Evolutionary conservation across 2,329 filamentous ascomycete genomes (phyloP).

Genomic region (Botrytis deweyae): DNA sequence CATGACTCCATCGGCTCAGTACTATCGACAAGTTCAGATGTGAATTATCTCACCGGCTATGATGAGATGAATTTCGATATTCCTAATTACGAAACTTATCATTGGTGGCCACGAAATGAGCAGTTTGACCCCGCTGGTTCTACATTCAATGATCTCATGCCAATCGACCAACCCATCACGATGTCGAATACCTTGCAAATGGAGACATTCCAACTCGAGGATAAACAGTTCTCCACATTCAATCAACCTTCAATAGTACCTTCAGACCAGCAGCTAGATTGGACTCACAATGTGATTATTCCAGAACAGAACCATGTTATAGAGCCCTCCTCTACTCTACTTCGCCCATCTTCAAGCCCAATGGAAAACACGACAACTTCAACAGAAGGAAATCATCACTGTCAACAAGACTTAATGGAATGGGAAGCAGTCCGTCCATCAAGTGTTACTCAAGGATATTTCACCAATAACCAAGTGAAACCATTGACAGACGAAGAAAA

Average conservation of each 20-base stretch:
- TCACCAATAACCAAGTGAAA: conserved; percentile 8
- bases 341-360: conserved; percentile 20
- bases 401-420: conserved; percentile 17
- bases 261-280: neutral
- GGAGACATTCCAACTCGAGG: neutral
- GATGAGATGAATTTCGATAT: conserved; percentile 18
- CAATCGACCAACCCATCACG: conserved; percentile 1
- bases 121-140: neutral
- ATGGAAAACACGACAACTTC: conserved; percentile 18
- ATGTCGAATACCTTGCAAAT: neutral
- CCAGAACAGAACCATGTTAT: neutral
- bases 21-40: conserved; percentile 13
- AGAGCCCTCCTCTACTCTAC: neutral
- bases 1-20: conserved; percentile 20
- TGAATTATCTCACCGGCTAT: conserved; percentile 16
- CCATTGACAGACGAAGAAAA: conserved; percentile 20
- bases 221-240: neutral
- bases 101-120: neutral
- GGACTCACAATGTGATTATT: neutral
- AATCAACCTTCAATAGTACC: neutral
- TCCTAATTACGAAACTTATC: conserved; percentile 12
- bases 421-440: conserved; percentile 18
- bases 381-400: neutral
- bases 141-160: conserved; percentile 4
- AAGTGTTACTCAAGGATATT: conserved; percentile 18